Conservation (phyloP, 306 rosid genomes). For the Corylus americana region DNA sequence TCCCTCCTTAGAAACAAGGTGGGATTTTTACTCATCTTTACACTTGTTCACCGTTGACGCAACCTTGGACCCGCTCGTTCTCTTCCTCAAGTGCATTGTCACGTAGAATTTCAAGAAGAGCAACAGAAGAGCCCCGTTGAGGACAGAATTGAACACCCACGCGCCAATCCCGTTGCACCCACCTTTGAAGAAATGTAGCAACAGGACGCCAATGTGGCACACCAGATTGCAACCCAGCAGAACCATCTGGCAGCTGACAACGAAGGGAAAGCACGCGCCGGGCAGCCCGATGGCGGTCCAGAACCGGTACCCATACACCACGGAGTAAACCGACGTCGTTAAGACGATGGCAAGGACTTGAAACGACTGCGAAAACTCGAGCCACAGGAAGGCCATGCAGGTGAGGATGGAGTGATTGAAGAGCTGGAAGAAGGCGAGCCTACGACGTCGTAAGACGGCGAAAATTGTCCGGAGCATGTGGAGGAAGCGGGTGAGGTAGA, state of each 20-base stretch:
- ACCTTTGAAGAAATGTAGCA: constrained; percentile 63
- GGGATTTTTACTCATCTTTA: not conserved
- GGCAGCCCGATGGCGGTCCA: constrained; percentile 69
- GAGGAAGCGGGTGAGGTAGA: constrained; percentile 68
- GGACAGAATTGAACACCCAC: constrained; percentile 70
- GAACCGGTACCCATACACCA: constrained; percentile 67
- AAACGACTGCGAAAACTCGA: constrained; percentile 83
- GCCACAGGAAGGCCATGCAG: constrained; percentile 66
- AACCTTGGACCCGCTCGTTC: not conserved
- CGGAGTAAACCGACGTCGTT: constrained; percentile 55
- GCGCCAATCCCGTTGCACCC: constrained; percentile 93
- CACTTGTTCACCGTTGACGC: not conserved
- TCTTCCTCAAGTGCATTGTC: constrained; percentile 39
- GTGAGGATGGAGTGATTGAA: constrained; percentile 72
- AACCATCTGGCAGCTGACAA: constrained; percentile 57
- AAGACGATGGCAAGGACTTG: constrained; percentile 80
- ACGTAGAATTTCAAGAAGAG: constrained; percentile 63
- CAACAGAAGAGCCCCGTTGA: constrained; percentile 55
- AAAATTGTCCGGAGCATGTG: constrained; percentile 72
- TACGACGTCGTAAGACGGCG: constrained; percentile 57
- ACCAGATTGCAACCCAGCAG: constrained; percentile 65
- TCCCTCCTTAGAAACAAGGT: no score
- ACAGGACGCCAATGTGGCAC: constrained; percentile 68
- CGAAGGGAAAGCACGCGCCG: constrained; percentile 59
- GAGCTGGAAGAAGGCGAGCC: constrained; percentile 51